These are phyloP conservation scores for Globisporangium alternatum DNA, from an alignment of 352 stramenopile genomes.

Conservation along the genomic window DNA sequence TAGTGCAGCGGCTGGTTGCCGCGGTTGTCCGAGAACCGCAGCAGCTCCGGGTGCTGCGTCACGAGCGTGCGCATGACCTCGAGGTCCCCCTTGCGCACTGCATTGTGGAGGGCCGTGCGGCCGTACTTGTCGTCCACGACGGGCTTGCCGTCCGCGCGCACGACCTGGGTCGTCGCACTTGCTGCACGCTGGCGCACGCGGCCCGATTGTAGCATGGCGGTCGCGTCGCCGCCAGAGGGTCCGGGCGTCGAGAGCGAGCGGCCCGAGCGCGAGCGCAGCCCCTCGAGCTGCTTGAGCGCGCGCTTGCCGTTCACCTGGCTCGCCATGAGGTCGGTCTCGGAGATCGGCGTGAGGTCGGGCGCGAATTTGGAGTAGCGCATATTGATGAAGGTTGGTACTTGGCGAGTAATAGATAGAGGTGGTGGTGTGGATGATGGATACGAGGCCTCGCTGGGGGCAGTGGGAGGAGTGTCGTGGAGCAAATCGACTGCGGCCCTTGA, in stretches of 20 bases:
- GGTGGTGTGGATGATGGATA: background rate
- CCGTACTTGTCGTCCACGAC: conserved; percentile 40
- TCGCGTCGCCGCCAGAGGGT: background rate
- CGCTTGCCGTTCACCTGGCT: conserved; percentile 10
- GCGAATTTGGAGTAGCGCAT: conserved; percentile 51
- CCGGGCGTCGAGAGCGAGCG: conserved; percentile 15
- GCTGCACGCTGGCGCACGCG: conserved; percentile 9
- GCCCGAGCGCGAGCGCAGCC: conserved; percentile 8
- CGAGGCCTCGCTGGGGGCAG: background rate
- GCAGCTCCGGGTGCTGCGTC: conserved; percentile 32
- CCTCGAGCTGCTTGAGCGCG: conserved; percentile 14
- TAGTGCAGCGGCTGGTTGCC: conserved; percentile 67
- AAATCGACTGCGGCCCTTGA: background rate
- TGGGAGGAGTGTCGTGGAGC: background rate
- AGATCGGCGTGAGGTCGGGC: conserved; percentile 54
- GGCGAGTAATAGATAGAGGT: background rate
- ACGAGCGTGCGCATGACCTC: conserved; percentile 28
- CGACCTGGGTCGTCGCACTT: background rate
- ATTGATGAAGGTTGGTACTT: background rate
- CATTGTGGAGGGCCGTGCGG: conserved; percentile 44
- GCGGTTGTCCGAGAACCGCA: conserved; percentile 36
- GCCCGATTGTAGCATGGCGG: background rate
- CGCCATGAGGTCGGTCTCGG: conserved; percentile 51
- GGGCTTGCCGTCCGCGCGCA: background rate
- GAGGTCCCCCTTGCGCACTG: conserved; percentile 51